Evolutionary conservation across 306 rosid species (phyloP), one percentile per base, ranked within the genome.

Genomic region (Albizia julibrissin): DNA sequence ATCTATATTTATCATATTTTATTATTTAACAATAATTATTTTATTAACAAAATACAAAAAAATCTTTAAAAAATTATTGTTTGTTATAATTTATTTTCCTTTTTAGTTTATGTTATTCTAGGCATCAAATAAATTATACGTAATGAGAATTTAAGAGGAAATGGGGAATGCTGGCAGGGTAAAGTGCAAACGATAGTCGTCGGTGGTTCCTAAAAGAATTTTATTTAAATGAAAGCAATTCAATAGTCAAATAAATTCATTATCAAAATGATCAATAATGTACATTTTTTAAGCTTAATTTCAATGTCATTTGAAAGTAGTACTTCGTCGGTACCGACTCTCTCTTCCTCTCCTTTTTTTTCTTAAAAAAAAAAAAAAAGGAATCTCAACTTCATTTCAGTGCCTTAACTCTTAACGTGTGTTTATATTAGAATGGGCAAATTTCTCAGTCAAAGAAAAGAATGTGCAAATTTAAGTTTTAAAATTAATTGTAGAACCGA

Each of bases 311-410:
- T 18, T 18, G 66, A 74, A 42, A 71, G 39, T 31, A 31, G 24
- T 2, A 74, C 46, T 24, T 29, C 3, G 78, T 74, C 66, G 78
- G 78, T 52, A 74, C 78, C 78, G 47, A 74, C 78, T 31, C 46
- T 71, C 13, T 2, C 21, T 21, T n/a, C 22, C 27, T 18, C 29
- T 34, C 3, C 19, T 42, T 15, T 43, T 43, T 16, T 46, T 46
- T 37, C 31, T 2, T 29, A 33, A 33, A 33, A 33, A 62, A 13
- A 14, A 15, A 31, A 3, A 33, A 34, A 33, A 5, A 31, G 15
- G 24, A 34, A 34, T 34, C 34, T 31, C 46, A 67, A 33, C 14
- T 34, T 67, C 44, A 16, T 68, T 68, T 27, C 2, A 37, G 18
- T 33, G 18, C 8, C 61, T 44, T 9, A 13, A n/a, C 24, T 52